These are phyloP conservation scores for Neofusicoccum sp. DNA, from an alignment of 2,329 filamentous ascomycete genomes.

Conservation along the genomic window DNA sequence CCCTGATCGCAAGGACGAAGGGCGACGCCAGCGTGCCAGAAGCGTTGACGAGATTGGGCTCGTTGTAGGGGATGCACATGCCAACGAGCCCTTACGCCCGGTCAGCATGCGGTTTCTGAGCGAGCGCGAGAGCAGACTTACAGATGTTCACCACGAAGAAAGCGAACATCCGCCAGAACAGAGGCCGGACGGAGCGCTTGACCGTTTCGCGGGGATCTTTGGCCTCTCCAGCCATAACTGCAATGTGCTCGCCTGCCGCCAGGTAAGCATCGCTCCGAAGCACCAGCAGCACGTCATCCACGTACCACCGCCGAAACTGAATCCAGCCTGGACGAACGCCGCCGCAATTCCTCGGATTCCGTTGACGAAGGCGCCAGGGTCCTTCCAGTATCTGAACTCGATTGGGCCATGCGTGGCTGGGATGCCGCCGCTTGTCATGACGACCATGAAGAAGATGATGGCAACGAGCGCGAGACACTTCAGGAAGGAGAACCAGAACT, in stretches of 20 bases:
- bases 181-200: constrained; percentile 53
- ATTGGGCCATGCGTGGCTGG: constrained; percentile 54
- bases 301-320: constrained; percentile 42
- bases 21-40: constrained; percentile 56
- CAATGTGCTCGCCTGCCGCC: constrained; percentile 55
- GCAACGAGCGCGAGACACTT: constrained; percentile 43
- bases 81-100: constrained; percentile 45
- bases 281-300: not conserved
- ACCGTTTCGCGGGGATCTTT: constrained; percentile 64
- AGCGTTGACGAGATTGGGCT: constrained; percentile 45
- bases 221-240: constrained; percentile 64
- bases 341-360: constrained; percentile 27
- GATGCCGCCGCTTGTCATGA: constrained; percentile 40
- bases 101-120: not conserved
- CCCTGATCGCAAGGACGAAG: constrained; percentile 51
- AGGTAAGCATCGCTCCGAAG: constrained; percentile 42
- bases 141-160: constrained; percentile 49
- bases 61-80: constrained; percentile 54
- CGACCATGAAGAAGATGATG: constrained; percentile 37
- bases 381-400: constrained; percentile 66
- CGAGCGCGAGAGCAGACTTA: not conserved
- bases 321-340: constrained; percentile 44
- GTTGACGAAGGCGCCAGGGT: constrained; percentile 44
- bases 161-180: constrained; percentile 46
- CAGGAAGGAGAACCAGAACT: constrained; percentile 48